These are phyloP conservation scores for Myriosclerotinia duriaeana DNA, from an alignment of 2,329 filamentous ascomycete species.

Conservation along the genomic window DNA sequence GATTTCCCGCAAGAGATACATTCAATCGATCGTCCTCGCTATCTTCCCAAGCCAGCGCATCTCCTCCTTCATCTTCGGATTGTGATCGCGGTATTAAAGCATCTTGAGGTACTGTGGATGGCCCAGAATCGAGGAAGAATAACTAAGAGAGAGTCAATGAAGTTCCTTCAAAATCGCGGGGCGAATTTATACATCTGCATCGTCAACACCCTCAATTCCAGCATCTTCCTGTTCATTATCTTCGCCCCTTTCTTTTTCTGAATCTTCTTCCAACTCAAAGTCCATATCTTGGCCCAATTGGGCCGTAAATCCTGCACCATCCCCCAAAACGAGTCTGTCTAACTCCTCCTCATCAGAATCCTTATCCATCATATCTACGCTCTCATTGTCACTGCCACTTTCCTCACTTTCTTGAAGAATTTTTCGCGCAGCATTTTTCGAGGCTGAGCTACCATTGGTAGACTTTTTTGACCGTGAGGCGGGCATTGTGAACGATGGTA, in stretches of 20 bases:
- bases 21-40: conserved; percentile 90
- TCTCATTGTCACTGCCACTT: conserved; percentile 36
- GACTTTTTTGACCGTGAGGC: conserved; percentile 38
- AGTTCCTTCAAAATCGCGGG: neutral
- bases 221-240: conserved; percentile 49
- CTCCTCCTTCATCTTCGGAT: conserved; percentile 43
- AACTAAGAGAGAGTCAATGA: conserved; percentile 33
- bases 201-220: conserved; percentile 64
- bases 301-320: conserved; percentile 76
- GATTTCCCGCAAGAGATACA: conserved; percentile 75
- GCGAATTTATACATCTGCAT: conserved; percentile 56
- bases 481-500: conserved; percentile 33
- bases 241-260: conserved; percentile 40
- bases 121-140: conserved; percentile 44
- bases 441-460: conserved; percentile 26
- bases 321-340: conserved; percentile 84
- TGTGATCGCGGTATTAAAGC: conserved; percentile 30
- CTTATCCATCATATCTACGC: conserved; percentile 55
- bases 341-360: conserved; percentile 83
- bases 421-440: conserved; percentile 23
- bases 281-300: conserved; percentile 62
- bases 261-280: conserved; percentile 29
- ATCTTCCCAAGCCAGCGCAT: conserved; percentile 78
- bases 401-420: conserved; percentile 24
- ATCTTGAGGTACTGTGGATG: conserved; percentile 32